Conservation (phyloP, 352 stramenopile genomes). For the Phytophthora megakarya region DNA sequence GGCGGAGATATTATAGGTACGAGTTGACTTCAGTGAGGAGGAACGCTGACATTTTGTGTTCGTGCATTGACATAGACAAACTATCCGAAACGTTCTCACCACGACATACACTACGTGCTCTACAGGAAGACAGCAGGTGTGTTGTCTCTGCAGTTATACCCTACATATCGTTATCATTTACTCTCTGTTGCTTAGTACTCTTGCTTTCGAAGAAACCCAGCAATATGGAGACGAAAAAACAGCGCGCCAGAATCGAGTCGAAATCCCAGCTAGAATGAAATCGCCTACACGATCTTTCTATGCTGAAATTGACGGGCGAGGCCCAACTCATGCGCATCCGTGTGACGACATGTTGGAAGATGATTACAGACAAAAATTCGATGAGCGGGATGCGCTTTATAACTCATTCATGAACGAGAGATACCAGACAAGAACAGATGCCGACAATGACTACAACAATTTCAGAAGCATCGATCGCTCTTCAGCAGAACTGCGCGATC, state of each 20-base stretch:
- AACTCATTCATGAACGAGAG: background rate
- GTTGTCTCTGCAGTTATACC: background rate
- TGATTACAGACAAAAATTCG: background rate
- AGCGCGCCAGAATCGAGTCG: constrained; percentile 26
- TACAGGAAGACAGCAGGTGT: constrained; percentile 52
- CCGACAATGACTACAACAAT: constrained; percentile 2
- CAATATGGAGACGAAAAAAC: constrained; percentile 27
- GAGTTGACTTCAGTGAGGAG: background rate
- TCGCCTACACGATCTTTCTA: background rate
- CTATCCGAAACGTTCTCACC: constrained; percentile 74
- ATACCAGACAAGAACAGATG: background rate
- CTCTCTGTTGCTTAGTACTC: constrained; percentile 14
- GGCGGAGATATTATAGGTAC: constrained; percentile 51
- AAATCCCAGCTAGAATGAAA: constrained; percentile 29
- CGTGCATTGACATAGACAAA: constrained; percentile 40
- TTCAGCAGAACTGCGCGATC: background rate
- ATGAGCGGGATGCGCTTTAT: background rate
- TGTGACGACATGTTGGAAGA: constrained; percentile 15
- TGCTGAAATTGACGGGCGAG: constrained; percentile 5
- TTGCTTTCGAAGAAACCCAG: constrained; percentile 31
- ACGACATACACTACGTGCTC: constrained; percentile 39
- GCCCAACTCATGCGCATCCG: constrained; percentile 5
- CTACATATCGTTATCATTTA: background rate
- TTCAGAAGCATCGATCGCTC: background rate
- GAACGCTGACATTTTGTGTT: background rate